Conservation (phyloP, 2,329 filamentous ascomycete genomes). For the Apiospora arundinis region DNA sequence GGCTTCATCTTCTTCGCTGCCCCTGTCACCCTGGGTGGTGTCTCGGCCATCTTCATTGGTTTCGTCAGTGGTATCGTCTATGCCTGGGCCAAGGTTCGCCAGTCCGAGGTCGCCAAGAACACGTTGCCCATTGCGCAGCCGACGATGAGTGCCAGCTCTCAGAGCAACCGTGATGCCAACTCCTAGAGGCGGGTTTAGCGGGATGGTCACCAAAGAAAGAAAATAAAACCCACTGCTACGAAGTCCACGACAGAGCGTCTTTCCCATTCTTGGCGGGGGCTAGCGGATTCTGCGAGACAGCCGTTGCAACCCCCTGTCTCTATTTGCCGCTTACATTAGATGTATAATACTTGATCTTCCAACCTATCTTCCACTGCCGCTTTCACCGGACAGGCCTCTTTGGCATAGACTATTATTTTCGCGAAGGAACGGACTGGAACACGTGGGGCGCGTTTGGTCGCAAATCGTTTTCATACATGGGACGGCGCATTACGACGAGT, state of each 20-base stretch:
- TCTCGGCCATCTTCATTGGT: slow-evolving; percentile 88
- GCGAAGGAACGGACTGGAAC: slow-evolving; percentile 15
- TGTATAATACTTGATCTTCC: slow-evolving; percentile 38
- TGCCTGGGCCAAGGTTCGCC: slow-evolving; percentile 82
- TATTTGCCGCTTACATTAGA: slow-evolving; percentile 30
- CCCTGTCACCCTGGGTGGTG: slow-evolving; percentile 88
- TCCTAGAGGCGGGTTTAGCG: slow-evolving; percentile 48
- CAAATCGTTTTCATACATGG: slow-evolving; percentile 18
- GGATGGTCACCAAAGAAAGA: slow-evolving; percentile 5
- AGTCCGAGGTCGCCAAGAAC: slow-evolving; percentile 71
- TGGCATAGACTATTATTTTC: slow-evolving; percentile 23
- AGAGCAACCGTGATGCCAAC: slow-evolving; percentile 89
- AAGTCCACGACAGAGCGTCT: slow-evolving; percentile 22
- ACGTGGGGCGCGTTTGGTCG: slow-evolving; percentile 15
- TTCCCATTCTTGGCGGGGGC: slow-evolving; percentile 21
- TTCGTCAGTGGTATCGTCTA: slow-evolving; percentile 95
- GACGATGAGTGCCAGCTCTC: slow-evolving; percentile 88
- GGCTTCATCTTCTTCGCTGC: slow-evolving; percentile 96
- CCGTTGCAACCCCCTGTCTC: slow-evolving; percentile 19
- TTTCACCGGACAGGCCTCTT: neutral
- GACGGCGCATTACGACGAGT: slow-evolving; percentile 22
- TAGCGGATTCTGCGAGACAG: slow-evolving; percentile 8
- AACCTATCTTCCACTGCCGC: slow-evolving; percentile 16
- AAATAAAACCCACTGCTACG: slow-evolving; percentile 7
- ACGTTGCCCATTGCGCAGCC: slow-evolving; percentile 71